Evolutionary conservation across 2,329 filamentous ascomycete species (phyloP), one percentile per base, ranked within the genome.

Genomic region (Colletotrichum sp.): DNA sequence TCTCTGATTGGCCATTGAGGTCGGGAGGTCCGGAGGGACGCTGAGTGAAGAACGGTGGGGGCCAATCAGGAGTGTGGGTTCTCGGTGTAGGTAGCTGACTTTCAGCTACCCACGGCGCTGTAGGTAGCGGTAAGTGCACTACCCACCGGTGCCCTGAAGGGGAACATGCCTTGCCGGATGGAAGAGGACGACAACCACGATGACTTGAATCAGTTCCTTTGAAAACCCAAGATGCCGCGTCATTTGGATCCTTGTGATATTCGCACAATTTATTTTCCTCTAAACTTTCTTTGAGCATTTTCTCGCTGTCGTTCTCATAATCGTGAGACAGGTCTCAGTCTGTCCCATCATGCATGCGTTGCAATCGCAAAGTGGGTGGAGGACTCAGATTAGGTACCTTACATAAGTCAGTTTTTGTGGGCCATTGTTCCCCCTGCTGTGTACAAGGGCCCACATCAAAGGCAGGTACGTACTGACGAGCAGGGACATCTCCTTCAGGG

Each of bases 191-290:
- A 36, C 7, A 36, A 16, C 34, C 0, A 36, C 34, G 52, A 21
- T 55, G n/a, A 55, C 18, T 55, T 26, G 18, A 24, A 24, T 9
- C n/a, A 1, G 1, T 55, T 18, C 10, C n/a, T 55, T 24, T 55
- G 52, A 8, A 55, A 55, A 21, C 52, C n/a, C 24, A 21, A 26
- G 52, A 21, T 15, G 10, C 1, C 13, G 0, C 9, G 8, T 18
- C 1, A 55, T 55, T 26, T 15, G 10, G 52, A 24, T 26, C n/a
- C 24, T 55, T 55, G 8, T 21, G n/a, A 15, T 8, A 6, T 9
- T 7, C n/a, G 1, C n/a, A 15, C 36, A 9, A 18, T 38, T 1
- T 5, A 0, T 5, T 38, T 18, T 18, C 2, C 36, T 18, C 36
- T 4, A 38, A 5, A 18, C 0, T 18, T 38, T 55, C n/a, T 55